phyloP scores from a whole-genome alignment of 73 alveolate genomes.

The Breviolum minutum region DNA sequence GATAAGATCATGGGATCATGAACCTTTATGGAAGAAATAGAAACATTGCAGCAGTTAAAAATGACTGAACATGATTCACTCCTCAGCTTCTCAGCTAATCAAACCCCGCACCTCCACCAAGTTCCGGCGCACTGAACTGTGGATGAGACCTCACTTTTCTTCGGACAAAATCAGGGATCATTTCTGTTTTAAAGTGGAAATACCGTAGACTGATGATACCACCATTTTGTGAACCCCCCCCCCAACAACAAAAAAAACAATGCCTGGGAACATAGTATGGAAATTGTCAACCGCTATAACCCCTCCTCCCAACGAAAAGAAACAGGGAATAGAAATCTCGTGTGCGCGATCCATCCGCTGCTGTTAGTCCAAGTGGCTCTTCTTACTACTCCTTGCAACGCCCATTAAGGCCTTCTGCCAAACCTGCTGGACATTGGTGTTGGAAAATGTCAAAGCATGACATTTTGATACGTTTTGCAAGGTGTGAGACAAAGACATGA shows the following conservation, averaged over 20 bases:
- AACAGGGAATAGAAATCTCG: background rate
- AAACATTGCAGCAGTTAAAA: background rate
- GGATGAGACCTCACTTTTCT: constrained; percentile 28
- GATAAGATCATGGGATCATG: no score
- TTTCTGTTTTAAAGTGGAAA: no score
- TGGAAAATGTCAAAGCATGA: background rate
- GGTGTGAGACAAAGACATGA: no score
- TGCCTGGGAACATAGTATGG: no score
- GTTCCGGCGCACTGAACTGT: constrained; percentile 37
- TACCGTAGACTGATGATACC: no score
- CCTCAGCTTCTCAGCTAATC: background rate
- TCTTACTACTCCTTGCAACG: background rate
- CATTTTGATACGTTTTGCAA: background rate
- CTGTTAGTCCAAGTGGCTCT: background rate
- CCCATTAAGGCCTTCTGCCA: background rate
- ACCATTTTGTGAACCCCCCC: no score
- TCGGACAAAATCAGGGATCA: no score
- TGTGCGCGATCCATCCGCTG: background rate
- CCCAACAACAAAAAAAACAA: no score
- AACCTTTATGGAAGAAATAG: background rate
- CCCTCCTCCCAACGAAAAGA: no score
- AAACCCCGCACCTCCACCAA: background rate
- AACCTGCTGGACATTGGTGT: background rate
- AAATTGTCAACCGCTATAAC: no score
- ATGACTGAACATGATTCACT: background rate